Evolutionary conservation across 306 rosid species (phyloP).

Genomic region (Malus asiatica): DNA sequence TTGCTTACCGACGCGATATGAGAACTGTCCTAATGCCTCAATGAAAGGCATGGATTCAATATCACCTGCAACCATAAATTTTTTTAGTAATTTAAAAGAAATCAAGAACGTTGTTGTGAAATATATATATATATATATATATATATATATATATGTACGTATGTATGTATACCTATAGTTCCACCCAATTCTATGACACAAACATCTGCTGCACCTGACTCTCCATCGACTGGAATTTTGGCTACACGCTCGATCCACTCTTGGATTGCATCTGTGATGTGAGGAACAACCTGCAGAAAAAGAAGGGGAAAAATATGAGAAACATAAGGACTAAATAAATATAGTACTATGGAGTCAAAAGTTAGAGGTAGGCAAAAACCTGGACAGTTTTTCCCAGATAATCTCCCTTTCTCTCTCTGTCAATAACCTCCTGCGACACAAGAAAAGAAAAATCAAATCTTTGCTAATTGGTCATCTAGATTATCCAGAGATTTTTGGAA

Average conservation of each 20-base stretch:
- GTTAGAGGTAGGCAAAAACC: slow-evolving; percentile 18
- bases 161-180: slow-evolving; percentile 31
- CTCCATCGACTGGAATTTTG: slow-evolving; percentile 34
- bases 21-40: slow-evolving; percentile 51
- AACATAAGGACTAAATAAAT: background rate
- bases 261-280: slow-evolving; percentile 47
- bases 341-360: background rate
- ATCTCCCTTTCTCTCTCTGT: slow-evolving; percentile 45
- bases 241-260: slow-evolving; percentile 49
- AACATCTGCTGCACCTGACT: slow-evolving; percentile 42
- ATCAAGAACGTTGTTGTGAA: background rate
- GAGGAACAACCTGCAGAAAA: slow-evolving; percentile 43
- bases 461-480: background rate
- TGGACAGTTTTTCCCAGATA: slow-evolving; percentile 53
- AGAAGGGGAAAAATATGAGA: background rate
- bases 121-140: background rate
- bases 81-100: background rate
- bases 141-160: background rate
- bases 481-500: background rate
- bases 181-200: slow-evolving; percentile 52
- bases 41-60: slow-evolving; percentile 52
- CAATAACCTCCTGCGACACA: slow-evolving; percentile 32
- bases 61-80: slow-evolving; percentile 28
- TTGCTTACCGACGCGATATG: slow-evolving; percentile 39
- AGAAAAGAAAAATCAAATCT: background rate